These are phyloP conservation scores for Lippia alba DNA, from an alignment of 305 asterid species.

Conservation along the genomic window DNA sequence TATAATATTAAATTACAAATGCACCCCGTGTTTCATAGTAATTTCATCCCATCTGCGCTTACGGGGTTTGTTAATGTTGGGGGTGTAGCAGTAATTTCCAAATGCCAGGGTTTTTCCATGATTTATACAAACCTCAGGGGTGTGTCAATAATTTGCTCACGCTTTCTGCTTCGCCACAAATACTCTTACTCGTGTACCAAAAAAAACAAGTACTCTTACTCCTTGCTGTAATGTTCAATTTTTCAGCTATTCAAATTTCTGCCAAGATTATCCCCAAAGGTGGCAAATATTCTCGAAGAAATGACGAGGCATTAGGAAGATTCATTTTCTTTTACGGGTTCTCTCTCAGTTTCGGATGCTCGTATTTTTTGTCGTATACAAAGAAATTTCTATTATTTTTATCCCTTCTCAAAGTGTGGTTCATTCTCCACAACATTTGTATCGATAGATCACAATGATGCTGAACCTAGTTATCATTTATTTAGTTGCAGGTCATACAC, in stretches of 20 bases:
- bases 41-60: too few relatives aligned
- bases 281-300: conserved; percentile 80
- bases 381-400: too few relatives aligned
- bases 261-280: conserved; percentile 83
- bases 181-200: conserved; percentile 28
- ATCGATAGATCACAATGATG: conserved; percentile 28
- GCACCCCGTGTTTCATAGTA: too few relatives aligned
- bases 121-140: too few relatives aligned
- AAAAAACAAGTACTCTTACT: conserved; percentile 21
- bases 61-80: too few relatives aligned
- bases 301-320: conserved; percentile 84
- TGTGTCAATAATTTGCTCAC: not conserved
- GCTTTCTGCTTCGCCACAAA: conserved; percentile 7
- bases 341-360: too few relatives aligned
- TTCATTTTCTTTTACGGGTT: not conserved
- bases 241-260: conserved; percentile 79
- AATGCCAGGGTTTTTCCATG: too few relatives aligned
- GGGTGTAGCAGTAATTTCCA: too few relatives aligned
- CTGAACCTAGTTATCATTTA: conserved; percentile 4
- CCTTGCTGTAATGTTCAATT: conserved; percentile 26
- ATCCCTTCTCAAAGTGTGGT: not conserved
- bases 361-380: too few relatives aligned
- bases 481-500: conserved; percentile 21
- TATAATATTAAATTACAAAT: too few relatives aligned
- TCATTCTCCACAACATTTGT: conserved; percentile 19